These are phyloP conservation scores for Hymenoscyphus occultus DNA, from an alignment of 2,329 filamentous ascomycete genomes.

Conservation along the genomic window DNA sequence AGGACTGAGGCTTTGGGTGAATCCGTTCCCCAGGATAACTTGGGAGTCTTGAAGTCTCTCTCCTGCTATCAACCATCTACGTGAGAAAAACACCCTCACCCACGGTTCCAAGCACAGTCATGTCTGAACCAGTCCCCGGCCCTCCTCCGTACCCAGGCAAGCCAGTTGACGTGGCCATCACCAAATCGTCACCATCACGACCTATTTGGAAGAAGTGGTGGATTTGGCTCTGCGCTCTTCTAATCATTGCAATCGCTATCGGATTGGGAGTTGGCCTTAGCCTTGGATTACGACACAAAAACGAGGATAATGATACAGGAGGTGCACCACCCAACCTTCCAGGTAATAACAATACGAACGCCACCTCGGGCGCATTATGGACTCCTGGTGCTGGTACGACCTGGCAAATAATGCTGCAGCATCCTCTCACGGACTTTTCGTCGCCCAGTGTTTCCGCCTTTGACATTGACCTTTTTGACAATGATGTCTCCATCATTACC, in stretches of 20 bases:
- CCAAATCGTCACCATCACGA: neutral
- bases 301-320: neutral
- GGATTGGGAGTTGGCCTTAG: constrained; percentile 9
- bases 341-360: constrained; percentile 9
- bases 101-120: neutral
- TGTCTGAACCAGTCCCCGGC: neutral
- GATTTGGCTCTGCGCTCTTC: neutral
- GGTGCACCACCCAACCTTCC: neutral
- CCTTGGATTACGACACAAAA: constrained; percentile 1
- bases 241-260: neutral
- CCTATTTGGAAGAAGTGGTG: constrained; percentile 2
- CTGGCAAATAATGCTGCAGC: constrained; percentile 16
- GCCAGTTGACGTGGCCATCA: neutral
- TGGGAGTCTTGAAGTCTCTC: neutral
- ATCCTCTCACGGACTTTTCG: constrained; percentile 4
- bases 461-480: constrained; percentile 44
- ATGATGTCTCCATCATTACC: constrained; percentile 44
- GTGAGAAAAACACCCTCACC: neutral
- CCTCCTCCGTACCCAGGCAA: neutral
- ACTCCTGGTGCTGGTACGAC: constrained; percentile 13
- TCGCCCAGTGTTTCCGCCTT: constrained; percentile 31
- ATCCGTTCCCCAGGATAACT: neutral
- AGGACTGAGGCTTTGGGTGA: too few species aligned
- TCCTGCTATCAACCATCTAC: neutral
- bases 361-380: constrained; percentile 8